A percentile compares a stretch with the other conserved stretches of the same genome.
Conservation (phyloP, 768 basidiomycete species). For the Rhodosporidiobolus sp. region DNA sequence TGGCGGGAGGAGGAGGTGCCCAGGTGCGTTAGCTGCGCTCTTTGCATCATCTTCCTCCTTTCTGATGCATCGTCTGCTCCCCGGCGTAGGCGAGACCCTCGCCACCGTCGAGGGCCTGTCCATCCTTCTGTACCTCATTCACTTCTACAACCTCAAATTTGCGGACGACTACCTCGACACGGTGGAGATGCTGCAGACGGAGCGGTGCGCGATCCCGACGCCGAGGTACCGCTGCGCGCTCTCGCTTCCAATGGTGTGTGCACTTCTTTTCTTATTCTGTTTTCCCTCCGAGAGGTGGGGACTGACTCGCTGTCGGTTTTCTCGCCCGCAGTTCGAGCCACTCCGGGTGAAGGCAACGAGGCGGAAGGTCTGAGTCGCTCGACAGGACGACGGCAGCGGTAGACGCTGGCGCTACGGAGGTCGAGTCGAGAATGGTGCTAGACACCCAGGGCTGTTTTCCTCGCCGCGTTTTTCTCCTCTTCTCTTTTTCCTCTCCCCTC, state of each 20-base stretch:
- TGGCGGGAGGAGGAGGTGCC: slow-evolving; percentile 14
- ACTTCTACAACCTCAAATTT: slow-evolving; percentile 13
- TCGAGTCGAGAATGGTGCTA: no score
- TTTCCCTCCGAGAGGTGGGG: not conserved
- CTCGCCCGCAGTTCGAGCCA: not conserved
- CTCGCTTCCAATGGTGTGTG: slow-evolving; percentile 9
- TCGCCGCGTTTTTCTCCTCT: no score
- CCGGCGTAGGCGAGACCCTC: slow-evolving; percentile 13
- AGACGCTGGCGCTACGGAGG: no score
- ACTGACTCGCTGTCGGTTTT: no score
- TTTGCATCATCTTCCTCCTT: no score
- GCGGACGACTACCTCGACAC: slow-evolving; percentile 22
- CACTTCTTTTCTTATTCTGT: no score
- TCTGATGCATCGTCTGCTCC: not conserved
- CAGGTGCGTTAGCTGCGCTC: not conserved
- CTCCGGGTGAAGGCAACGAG: not conserved
- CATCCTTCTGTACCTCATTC: slow-evolving; percentile 14
- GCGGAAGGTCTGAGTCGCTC: no score
- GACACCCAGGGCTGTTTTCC: no score
- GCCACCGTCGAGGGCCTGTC: slow-evolving; percentile 27
- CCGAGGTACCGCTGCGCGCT: slow-evolving; percentile 3
- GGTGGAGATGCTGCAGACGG: slow-evolving; percentile 8
- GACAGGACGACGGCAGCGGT: no score
- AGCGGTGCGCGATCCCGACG: not conserved
- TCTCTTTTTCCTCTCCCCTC: no score